Evolutionary conservation across 441 rosid genomes (phyloP), one percentile per base, ranked within the genome.

Genomic region (Erodium trifolium): DNA sequence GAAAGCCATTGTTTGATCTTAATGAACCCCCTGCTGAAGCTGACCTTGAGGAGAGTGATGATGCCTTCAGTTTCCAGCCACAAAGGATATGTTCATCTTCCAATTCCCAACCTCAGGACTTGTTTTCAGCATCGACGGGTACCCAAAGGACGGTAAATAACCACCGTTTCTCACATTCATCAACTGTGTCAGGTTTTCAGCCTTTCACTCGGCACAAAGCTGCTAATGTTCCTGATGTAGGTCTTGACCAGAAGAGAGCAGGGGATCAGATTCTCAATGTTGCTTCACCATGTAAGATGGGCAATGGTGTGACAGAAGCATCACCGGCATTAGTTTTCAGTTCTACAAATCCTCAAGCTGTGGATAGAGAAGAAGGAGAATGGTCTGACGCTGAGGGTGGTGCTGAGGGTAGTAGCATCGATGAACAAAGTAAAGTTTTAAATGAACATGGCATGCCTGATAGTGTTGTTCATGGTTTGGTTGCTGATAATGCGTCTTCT

Each of bases 311-410:
- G 67, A 65, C 74, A 47, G 83, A 78, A 57, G 76, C 71, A 69
- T 72, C 75, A 41, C 68, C 82, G 7, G 71, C 9, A 37, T 37
- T 60, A 39, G 78, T 75, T 79, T 71, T 77, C n/a, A 76, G 75
- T 77, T 74, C 70, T 67, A 73, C 77, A 63, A 79, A 72, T 78
- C 77, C 67, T 19, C 77, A 73, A 67, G 78, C 70, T 11, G 64
- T 79, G 49, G 99, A 94, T 76, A 88, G 91, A 81, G 99, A 94
- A 87, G 99, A 94, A 85, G 99, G 99, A 70, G 99, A 94, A 75
- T 94, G 87, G 96, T 86, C 84, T 62, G 99, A 94, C 68, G 78
- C 79, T 4, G 99, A 89, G 74, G 87, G 81, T 59, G 73, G 84
- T 66, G 81, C 79, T 67, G 73, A 74, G 59, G 69, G 79, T 65